Conservation (phyloP, 2,329 filamentous ascomycete species). For the Paecilomyces variotii region DNA sequence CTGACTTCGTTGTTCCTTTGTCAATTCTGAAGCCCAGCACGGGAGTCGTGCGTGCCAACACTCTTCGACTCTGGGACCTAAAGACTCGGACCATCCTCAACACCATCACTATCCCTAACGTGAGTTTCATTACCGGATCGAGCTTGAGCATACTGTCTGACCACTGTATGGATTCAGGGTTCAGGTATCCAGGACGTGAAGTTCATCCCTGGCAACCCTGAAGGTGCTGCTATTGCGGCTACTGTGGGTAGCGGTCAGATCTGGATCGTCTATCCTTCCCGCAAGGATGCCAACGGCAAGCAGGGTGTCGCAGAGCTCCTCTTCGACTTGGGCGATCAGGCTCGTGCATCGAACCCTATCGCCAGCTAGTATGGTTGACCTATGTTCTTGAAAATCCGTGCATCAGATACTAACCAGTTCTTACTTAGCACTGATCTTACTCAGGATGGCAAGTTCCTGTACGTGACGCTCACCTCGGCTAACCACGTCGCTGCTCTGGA, state of each 20-base stretch:
- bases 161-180: slow-evolving; percentile 24
- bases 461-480: slow-evolving; percentile 53
- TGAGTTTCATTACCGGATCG: slow-evolving; percentile 15
- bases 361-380: slow-evolving; percentile 45
- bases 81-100: slow-evolving; percentile 47
- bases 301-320: slow-evolving; percentile 52
- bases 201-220: slow-evolving; percentile 54
- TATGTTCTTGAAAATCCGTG: not conserved
- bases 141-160: not conserved
- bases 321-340: slow-evolving; percentile 50
- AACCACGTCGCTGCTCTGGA: slow-evolving; percentile 57
- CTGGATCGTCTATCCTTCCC: slow-evolving; percentile 59
- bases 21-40: slow-evolving; percentile 52
- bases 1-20: slow-evolving; percentile 56
- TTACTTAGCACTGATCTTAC: slow-evolving; percentile 45
- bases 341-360: slow-evolving; percentile 40
- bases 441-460: slow-evolving; percentile 50
- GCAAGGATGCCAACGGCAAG: slow-evolving; percentile 46
- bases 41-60: slow-evolving; percentile 49
- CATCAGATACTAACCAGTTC: slow-evolving; percentile 2
- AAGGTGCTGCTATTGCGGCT: slow-evolving; percentile 52
- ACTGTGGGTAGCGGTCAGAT: slow-evolving; percentile 53
- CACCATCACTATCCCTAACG: slow-evolving; percentile 53
- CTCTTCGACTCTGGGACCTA: slow-evolving; percentile 53
- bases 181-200: slow-evolving; percentile 58